Percentiles rank a stretch among this genome's conserved stretches.
Evolutionary conservation across 192 early-diverging fungal genomes (phyloP).

Genomic region (Coemansia sp.): DNA sequence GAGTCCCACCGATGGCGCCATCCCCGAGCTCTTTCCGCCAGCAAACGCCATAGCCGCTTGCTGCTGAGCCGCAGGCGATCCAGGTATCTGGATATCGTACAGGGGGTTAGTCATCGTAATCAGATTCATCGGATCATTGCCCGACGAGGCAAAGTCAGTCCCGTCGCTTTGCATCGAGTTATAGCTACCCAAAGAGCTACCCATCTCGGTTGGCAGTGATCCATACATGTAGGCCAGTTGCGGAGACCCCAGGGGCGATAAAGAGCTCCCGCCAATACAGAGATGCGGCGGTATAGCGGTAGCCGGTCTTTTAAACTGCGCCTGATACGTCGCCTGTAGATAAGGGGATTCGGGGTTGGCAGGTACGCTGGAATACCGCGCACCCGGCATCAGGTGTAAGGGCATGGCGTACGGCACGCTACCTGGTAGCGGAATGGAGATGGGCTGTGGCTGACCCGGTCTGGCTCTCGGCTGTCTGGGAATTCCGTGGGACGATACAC

Average conservation of each 20-base stretch:
- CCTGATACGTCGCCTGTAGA: not conserved
- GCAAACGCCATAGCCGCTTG: not conserved
- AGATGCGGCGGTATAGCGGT: slow-evolving; percentile 42
- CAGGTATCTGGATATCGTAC: slow-evolving; percentile 9
- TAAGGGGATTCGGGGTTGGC: not conserved
- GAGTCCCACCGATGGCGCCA: not conserved
- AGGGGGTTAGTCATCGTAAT: not conserved
- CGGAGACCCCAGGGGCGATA: slow-evolving; percentile 1
- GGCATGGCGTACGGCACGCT: not conserved
- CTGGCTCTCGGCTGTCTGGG: not conserved
- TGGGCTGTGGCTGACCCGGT: slow-evolving; percentile 7
- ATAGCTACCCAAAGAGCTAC: slow-evolving; percentile 9
- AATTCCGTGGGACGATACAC: not conserved
- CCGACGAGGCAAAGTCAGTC: not conserved
- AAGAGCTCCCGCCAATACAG: not conserved
- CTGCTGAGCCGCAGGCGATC: not conserved
- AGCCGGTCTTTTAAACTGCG: slow-evolving; percentile 7
- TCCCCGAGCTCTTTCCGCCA: not conserved
- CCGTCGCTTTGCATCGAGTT: slow-evolving; percentile 18
- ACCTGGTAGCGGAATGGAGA: slow-evolving; percentile 11
- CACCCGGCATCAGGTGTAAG: not conserved
- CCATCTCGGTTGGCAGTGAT: slow-evolving; percentile 10
- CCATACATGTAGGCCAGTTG: slow-evolving; percentile 11
- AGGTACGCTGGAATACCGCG: slow-evolving; percentile 8
- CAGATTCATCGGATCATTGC: not conserved